Conservation (phyloP, 148 eudicot species). For the Hydrangea macrophylla region DNA sequence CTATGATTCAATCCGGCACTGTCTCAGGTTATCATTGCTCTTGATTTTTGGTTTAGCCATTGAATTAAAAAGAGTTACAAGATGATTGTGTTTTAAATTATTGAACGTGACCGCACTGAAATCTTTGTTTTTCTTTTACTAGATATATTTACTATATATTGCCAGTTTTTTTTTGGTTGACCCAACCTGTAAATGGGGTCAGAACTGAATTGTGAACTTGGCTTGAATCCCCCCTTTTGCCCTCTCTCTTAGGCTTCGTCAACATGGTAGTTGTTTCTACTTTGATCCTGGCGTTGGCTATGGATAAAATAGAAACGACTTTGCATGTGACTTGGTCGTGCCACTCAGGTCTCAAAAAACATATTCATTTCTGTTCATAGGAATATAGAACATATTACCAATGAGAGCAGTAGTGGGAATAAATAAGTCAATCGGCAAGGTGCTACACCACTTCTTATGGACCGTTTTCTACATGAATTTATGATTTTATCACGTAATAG, state of each 20-base stretch:
- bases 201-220: not conserved
- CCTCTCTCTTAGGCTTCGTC: not conserved
- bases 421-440: conserved; percentile 3
- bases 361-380: not conserved
- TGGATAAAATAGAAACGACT: not conserved
- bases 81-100: not conserved
- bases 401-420: not conserved
- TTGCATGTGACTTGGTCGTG: not conserved
- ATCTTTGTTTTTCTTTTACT: no score
- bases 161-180: not conserved
- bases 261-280: no score
- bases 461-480: not conserved
- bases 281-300: not conserved
- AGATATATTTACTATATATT: not conserved
- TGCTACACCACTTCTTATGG: not conserved
- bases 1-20: conserved; percentile 55
- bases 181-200: not conserved
- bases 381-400: not conserved
- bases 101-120: not conserved
- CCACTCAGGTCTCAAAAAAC: not conserved
- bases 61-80: not conserved
- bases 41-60: not conserved
- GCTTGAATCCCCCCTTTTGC: not conserved
- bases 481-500: not conserved
- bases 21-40: conserved; percentile 56